These are phyloP conservation scores for Colletotrichum sp. DNA, from an alignment of 2,329 filamentous ascomycete species.

Conservation along the genomic window DNA sequence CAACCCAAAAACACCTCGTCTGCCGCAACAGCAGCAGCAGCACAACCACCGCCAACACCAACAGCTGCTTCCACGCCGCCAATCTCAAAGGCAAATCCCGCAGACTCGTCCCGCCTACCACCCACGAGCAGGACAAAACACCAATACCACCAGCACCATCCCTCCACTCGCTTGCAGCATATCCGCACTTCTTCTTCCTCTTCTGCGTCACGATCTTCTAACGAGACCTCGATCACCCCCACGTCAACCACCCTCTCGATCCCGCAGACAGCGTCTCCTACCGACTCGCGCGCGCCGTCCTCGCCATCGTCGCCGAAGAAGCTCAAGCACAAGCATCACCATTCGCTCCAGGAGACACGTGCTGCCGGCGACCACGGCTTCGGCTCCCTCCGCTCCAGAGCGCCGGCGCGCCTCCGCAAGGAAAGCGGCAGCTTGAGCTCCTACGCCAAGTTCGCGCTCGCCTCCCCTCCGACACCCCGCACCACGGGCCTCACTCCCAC, in stretches of 20 bases:
- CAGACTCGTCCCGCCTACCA: not conserved
- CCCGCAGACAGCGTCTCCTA: conserved; percentile 5
- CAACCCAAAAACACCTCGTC: not conserved
- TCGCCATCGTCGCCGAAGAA: conserved; percentile 21
- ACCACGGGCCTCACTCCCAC: conserved; percentile 18
- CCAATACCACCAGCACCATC: not conserved
- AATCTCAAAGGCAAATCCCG: not conserved
- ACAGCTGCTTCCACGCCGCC: conserved; percentile 4
- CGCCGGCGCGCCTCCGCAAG: conserved; percentile 7
- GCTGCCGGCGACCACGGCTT: not conserved
- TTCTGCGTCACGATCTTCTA: conserved; percentile 26
- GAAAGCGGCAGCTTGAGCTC: conserved; percentile 13
- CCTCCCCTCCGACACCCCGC: conserved; percentile 1
- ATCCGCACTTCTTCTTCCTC: conserved; percentile 35
- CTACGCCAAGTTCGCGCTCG: conserved; percentile 4
- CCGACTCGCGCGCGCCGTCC: conserved; percentile 18
- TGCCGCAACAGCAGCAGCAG: conserved; percentile 19
- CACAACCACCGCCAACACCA: conserved; percentile 30
- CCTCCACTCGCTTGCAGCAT: conserved; percentile 26
- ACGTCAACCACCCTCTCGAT: conserved; percentile 16
- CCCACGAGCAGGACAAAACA: not conserved
- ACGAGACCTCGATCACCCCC: conserved; percentile 20
- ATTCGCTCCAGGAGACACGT: conserved; percentile 3
- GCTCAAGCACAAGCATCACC: conserved; percentile 12
- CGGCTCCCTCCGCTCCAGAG: not conserved